phyloP scores from a whole-genome alignment of 169 alveolate genomes.

The Plasmodium knowlesi region DNA sequence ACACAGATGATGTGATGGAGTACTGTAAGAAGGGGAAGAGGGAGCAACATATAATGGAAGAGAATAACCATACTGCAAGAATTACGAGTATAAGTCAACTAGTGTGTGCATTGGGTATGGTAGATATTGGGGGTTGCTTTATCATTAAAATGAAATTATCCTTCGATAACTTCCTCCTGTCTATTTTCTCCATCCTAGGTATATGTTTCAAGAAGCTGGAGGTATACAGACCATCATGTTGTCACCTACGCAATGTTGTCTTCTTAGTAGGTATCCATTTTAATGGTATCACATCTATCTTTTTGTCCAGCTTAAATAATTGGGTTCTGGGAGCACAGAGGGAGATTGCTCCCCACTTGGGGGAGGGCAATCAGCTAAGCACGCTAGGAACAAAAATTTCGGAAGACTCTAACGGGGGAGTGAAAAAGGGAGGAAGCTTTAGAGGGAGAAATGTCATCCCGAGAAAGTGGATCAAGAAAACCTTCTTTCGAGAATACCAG shows the following conservation, averaged over 20 bases:
- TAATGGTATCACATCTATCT: slow-evolving; percentile 73
- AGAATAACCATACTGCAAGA: not conserved
- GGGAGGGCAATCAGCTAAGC: not conserved
- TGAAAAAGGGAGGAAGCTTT: not conserved
- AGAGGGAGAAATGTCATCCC: slow-evolving; percentile 36
- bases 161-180: slow-evolving; percentile 47
- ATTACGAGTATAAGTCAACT: slow-evolving; percentile 51
- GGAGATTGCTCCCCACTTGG: not conserved
- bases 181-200: slow-evolving; percentile 53
- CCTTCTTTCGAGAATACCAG: slow-evolving; percentile 46
- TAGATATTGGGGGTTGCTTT: slow-evolving; percentile 66
- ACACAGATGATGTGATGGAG: slow-evolving; percentile 5
- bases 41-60: not conserved
- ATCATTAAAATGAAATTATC: slow-evolving; percentile 64
- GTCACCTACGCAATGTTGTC: slow-evolving; percentile 38
- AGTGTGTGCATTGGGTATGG: slow-evolving; percentile 70
- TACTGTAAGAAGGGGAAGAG: not conserved
- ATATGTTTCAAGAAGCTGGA: slow-evolving; percentile 72
- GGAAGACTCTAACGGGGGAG: not conserved
- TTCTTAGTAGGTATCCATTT: slow-evolving; percentile 55
- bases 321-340: slow-evolving; percentile 51
- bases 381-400: not conserved
- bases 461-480: slow-evolving; percentile 53
- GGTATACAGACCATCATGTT: slow-evolving; percentile 70
- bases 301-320: slow-evolving; percentile 39